A percentile compares a stretch with the other conserved stretches of the same genome.
phyloP scores from a whole-genome alignment of 352 stramenopile species.

The Phytophthora idaei region DNA sequence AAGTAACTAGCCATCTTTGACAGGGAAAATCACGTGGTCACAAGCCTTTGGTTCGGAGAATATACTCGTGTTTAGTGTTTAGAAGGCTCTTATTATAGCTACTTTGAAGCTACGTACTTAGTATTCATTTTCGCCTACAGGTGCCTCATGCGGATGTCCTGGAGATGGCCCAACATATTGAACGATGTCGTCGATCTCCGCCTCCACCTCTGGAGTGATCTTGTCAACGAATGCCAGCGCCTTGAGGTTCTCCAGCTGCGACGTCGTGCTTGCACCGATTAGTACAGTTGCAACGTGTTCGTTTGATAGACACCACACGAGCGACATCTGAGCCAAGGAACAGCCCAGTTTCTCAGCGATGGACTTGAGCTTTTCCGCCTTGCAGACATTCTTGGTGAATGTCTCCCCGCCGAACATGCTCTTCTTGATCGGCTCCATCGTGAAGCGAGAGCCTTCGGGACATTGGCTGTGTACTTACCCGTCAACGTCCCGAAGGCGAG shows the following conservation, averaged over 20 bases:
- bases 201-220: slow-evolving; percentile 12
- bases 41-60: too few relatives aligned
- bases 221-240: slow-evolving; percentile 9
- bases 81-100: too few relatives aligned
- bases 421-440: slow-evolving; percentile 9
- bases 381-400: slow-evolving; percentile 6
- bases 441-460: slow-evolving; percentile 36
- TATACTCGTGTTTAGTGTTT: too few relatives aligned
- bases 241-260: slow-evolving; percentile 16
- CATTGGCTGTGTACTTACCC: slow-evolving; percentile 55
- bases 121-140: neutral
- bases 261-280: slow-evolving; percentile 1
- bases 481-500: slow-evolving; percentile 57
- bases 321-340: slow-evolving; percentile 4
- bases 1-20: neutral
- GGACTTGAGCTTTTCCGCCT: slow-evolving; percentile 13
- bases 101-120: too few relatives aligned
- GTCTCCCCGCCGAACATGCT: slow-evolving; percentile 1
- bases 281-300: slow-evolving; percentile 9
- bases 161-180: slow-evolving; percentile 1
- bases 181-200: slow-evolving; percentile 11
- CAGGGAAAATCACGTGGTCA: neutral
- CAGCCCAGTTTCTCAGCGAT: slow-evolving; percentile 12
- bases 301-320: slow-evolving; percentile 7
- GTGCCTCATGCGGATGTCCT: slow-evolving; percentile 1